phyloP scores from a whole-genome alignment of 768 basidiomycete genomes.

The Cyclocybe aegerita region DNA sequence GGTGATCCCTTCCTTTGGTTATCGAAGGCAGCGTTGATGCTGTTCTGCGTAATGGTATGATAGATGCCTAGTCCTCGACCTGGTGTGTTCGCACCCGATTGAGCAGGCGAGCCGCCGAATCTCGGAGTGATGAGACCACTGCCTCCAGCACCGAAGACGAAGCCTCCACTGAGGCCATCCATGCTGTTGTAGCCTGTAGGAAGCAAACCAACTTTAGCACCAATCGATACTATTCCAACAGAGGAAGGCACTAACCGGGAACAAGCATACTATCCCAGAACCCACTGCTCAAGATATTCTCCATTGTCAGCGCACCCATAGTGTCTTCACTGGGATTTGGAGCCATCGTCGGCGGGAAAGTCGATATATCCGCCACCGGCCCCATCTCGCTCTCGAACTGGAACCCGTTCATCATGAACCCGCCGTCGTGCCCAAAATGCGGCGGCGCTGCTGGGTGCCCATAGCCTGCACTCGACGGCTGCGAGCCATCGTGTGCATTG shows the following conservation, averaged over 20 bases:
- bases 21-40: conserved; percentile 47
- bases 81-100: conserved; percentile 56
- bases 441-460: conserved; percentile 6
- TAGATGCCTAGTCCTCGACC: conserved; percentile 19
- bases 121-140: conserved; percentile 82
- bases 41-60: conserved; percentile 39
- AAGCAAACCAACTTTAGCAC: conserved; percentile 2
- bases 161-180: conserved; percentile 83
- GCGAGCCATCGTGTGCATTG: conserved; percentile 1
- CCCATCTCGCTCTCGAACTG: conserved; percentile 85
- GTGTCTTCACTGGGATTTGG: conserved; percentile 35
- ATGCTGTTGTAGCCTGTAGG: conserved; percentile 72
- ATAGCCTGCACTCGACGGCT: conserved; percentile 7
- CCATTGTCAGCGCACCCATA: conserved; percentile 66
- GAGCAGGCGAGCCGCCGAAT: conserved; percentile 55
- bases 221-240: background rate
- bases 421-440: conserved; percentile 22
- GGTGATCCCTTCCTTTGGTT: conserved; percentile 27
- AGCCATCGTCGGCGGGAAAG: conserved; percentile 88
- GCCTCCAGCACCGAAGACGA: conserved; percentile 82
- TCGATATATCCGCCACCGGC: conserved; percentile 76
- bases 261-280: conserved; percentile 91
- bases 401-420: conserved; percentile 50
- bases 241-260: conserved; percentile 56
- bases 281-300: conserved; percentile 72